Percentiles rank a stretch among this genome's conserved stretches.
Evolutionary conservation across 306 rosid species (phyloP).

Genomic region (Malus asiatica): DNA sequence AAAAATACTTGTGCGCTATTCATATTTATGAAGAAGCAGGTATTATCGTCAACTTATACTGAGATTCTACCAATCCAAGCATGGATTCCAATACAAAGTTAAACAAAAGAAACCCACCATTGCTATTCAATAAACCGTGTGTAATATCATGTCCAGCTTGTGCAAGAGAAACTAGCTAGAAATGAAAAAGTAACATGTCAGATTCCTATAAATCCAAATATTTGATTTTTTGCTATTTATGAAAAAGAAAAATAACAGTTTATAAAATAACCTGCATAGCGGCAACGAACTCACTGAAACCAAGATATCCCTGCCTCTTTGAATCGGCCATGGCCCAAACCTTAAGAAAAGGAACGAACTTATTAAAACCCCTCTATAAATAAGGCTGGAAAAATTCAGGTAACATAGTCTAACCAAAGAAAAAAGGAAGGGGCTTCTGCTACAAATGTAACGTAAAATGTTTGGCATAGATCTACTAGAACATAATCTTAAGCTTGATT

Average conservation of each 20-base stretch:
- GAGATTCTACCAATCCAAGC: neutral
- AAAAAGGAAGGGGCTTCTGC: neutral
- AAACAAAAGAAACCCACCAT: slow-evolving; percentile 26
- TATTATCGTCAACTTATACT: neutral
- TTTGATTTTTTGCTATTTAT: neutral
- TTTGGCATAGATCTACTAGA: neutral
- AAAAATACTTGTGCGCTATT: neutral
- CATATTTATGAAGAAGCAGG: neutral
- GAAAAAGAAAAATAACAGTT: neutral
- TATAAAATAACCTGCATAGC: slow-evolving; percentile 61
- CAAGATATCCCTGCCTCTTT: slow-evolving; percentile 88
- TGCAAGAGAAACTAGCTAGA: slow-evolving; percentile 47
- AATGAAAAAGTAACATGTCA: neutral
- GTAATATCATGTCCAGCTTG: slow-evolving; percentile 46
- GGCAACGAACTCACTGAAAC: slow-evolving; percentile 61
- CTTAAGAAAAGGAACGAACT: slow-evolving; percentile 24
- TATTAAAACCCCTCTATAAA: neutral
- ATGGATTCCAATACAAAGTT: neutral
- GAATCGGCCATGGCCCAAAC: slow-evolving; percentile 95
- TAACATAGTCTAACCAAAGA: neutral
- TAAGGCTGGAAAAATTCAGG: neutral
- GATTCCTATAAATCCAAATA: neutral
- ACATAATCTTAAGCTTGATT: neutral
- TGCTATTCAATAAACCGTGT: slow-evolving; percentile 33
- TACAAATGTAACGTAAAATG: neutral